Evolutionary conservation across 495 filamentous ascomycete genomes (phyloP).

Genomic region (Neurospora sp.): DNA sequence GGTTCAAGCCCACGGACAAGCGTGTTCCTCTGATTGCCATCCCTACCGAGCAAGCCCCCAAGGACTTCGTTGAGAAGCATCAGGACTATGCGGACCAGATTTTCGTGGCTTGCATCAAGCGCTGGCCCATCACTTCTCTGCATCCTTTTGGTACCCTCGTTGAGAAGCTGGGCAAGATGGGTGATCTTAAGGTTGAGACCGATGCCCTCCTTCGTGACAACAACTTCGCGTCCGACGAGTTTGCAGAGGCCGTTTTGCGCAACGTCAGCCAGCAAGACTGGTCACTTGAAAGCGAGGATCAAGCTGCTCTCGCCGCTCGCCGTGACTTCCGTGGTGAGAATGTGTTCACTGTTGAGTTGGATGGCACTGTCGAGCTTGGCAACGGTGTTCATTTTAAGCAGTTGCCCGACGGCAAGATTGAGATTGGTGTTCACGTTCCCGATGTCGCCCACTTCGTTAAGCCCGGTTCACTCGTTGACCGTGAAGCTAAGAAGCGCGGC

Average conservation of each 20-base stretch:
- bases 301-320: conserved; percentile 60
- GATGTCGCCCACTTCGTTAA: conserved; percentile 98
- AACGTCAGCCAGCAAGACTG: conserved; percentile 88
- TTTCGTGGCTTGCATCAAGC: conserved; percentile 97
- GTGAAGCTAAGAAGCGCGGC: conserved; percentile 95
- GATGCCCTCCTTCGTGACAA: conserved; percentile 95
- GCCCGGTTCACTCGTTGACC: conserved; percentile 87
- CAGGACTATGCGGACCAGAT: conserved; percentile 95
- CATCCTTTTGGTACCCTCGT: conserved; percentile 97
- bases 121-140: conserved; percentile 98
- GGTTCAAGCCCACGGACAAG: conserved; percentile 99
- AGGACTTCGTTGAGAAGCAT: conserved; percentile 97
- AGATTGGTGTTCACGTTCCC: conserved; percentile 90
- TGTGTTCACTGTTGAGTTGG: conserved; percentile 85
- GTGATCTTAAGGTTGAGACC: conserved; percentile 90
- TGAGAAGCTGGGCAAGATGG: conserved; percentile 95
- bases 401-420: conserved; percentile 70
- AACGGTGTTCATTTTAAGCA: conserved; percentile 87
- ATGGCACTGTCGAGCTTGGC: conserved; percentile 72
- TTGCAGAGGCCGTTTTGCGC: conserved; percentile 89
- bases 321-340: conserved; percentile 86
- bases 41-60: conserved; percentile 92
- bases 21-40: conserved; percentile 96
- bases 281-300: conserved; percentile 73
- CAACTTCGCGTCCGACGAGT: conserved; percentile 96